Conservation (phyloP, 2,329 filamentous ascomycete species). For the Fusarium decemcellulare region DNA sequence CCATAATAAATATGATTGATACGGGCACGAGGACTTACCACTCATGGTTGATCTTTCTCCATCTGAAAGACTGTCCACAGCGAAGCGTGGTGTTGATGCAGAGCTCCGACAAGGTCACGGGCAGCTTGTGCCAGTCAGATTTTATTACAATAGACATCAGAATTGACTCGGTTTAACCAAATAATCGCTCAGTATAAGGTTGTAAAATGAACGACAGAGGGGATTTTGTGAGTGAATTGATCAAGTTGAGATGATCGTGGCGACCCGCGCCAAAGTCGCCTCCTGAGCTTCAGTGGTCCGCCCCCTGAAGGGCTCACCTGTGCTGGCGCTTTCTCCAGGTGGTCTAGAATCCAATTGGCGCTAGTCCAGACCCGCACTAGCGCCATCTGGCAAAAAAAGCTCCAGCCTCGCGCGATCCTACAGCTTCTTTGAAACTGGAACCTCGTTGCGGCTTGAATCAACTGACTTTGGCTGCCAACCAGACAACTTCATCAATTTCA, state of each 20-base stretch:
- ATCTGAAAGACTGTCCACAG: slow-evolving; percentile 97
- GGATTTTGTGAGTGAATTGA: slow-evolving; percentile 7
- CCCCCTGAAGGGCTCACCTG: slow-evolving; percentile 13
- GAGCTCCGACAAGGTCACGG: slow-evolving; percentile 85
- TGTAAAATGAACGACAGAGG: neutral
- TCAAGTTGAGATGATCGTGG: slow-evolving; percentile 18
- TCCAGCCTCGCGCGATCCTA: slow-evolving; percentile 59
- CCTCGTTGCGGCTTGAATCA: slow-evolving; percentile 48
- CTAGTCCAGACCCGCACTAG: slow-evolving; percentile 49
- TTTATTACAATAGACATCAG: slow-evolving; percentile 62
- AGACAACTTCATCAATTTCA: slow-evolving; percentile 41
- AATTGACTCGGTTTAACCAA: neutral
- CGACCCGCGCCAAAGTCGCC: slow-evolving; percentile 18
- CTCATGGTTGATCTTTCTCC: slow-evolving; percentile 87
- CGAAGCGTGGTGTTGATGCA: slow-evolving; percentile 95
- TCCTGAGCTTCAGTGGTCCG: slow-evolving; percentile 7
- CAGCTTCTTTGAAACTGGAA: slow-evolving; percentile 46
- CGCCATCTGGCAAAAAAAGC: slow-evolving; percentile 56
- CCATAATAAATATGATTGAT: neutral
- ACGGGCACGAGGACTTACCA: slow-evolving; percentile 69
- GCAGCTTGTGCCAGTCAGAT: slow-evolving; percentile 90
- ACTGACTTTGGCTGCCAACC: slow-evolving; percentile 39
- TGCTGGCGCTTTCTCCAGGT: slow-evolving; percentile 21
- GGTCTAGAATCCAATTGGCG: slow-evolving; percentile 17
- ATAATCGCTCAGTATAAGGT: neutral